Evolutionary conservation across 2,329 filamentous ascomycete genomes (phyloP), one percentile per base, ranked within the genome.

Genomic region (Dryadomyces quercus-mongolicae): DNA sequence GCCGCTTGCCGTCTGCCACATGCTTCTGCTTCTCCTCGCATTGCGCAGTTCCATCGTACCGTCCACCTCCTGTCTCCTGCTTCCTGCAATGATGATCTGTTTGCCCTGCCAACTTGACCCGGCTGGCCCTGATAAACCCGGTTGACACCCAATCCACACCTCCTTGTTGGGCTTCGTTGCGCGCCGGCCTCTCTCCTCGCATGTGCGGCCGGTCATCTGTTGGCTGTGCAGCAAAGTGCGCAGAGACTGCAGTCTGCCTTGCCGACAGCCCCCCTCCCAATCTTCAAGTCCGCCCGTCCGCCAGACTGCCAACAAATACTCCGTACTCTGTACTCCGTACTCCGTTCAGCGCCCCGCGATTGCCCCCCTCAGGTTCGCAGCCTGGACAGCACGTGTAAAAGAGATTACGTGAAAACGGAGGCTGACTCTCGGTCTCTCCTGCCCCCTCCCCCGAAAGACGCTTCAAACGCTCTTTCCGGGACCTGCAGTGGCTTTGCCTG

Each of bases 81-180:
- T 40, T 40, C 15, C 36, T 40, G 36, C 36, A 40, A 40, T 12
- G 36, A 40, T 40, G 36, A 40, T 40, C 36, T 16, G 36, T 16
- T 16, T 40, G 36, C 10, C 36, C 36, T 5, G 3, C 36, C 36
- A 40, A 40, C 36, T 16, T 16, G 36, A 40, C 15, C 36, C 36
- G 36, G 36, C 36, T 40, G 36, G 36, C 3, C 8, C 10, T 16
- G 6, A 40, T 12, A 12, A 40, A 12, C 36, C 25, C 25, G 22
- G 31, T 49, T 15, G 46, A 16, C 46, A 49, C 46, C 46, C 46
- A 49, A 49, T 49, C 46, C 46, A 49, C 46, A 48, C 46, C 22
- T 44, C 16, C 45, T 20, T 22, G 20, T 47, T 47, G 22, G 45
- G 45, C 22, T 25, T 20, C 22, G 43, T 21, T 20, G 43, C 5